A percentile compares a stretch with the other conserved stretches of the same genome.
Evolutionary conservation across 176 grass and related monocot species (phyloP).

Genomic region (Raddia guianensis): DNA sequence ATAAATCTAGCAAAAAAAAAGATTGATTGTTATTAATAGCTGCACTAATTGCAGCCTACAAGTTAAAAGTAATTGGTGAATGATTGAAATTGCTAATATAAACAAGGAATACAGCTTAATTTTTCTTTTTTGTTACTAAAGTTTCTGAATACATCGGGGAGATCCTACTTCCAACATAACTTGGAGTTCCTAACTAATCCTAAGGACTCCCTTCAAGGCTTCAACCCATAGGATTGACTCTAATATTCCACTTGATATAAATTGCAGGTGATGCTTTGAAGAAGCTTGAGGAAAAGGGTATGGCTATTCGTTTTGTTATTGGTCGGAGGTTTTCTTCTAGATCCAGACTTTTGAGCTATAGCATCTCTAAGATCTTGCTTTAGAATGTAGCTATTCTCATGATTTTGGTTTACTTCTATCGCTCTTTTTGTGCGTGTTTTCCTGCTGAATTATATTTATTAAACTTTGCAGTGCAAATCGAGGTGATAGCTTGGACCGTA

Average conservation of each 20-base stretch:
- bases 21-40: background rate
- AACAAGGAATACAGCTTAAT: background rate
- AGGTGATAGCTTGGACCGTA: constrained; percentile 97
- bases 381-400: background rate
- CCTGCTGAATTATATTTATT: constrained; percentile 33
- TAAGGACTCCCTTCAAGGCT: constrained; percentile 19
- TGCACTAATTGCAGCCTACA: background rate
- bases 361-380: constrained; percentile 31
- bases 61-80: background rate
- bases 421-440: background rate
- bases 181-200: background rate
- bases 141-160: background rate
- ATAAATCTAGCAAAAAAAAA: background rate
- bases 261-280: constrained; percentile 83
- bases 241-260: constrained; percentile 40
- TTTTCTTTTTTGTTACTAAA: background rate
- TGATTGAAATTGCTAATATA: background rate
- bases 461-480: constrained; percentile 76
- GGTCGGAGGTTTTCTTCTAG: constrained; percentile 79
- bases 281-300: constrained; percentile 90
- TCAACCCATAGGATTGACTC: constrained; percentile 28
- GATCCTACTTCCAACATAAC: background rate
- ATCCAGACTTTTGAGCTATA: constrained; percentile 28
- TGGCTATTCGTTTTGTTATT: constrained; percentile 94
- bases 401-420: background rate